phyloP scores from a whole-genome alignment of 306 rosid genomes.

The Lotus japonicus region DNA sequence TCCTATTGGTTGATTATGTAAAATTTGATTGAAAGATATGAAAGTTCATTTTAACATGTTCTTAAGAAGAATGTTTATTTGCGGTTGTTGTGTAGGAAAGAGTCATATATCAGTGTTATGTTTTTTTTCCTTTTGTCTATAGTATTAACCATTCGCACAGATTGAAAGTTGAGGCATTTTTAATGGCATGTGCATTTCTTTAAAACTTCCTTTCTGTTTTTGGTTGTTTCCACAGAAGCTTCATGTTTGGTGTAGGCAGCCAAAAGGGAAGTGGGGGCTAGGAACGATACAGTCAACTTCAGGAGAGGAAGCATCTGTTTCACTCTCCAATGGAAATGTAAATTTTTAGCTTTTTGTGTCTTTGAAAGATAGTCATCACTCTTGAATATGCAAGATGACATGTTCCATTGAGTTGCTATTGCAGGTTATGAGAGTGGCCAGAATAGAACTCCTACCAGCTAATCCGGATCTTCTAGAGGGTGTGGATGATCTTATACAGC shows the following conservation, averaged over 20 bases:
- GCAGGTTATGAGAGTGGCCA: conserved; percentile 60
- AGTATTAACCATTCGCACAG: neutral
- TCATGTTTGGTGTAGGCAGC: conserved; percentile 79
- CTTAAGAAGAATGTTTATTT: neutral
- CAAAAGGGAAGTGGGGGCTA: conserved; percentile 63
- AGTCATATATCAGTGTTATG: neutral
- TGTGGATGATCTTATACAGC: conserved; percentile 88
- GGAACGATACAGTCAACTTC: conserved; percentile 76
- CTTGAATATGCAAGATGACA: conserved; percentile 15
- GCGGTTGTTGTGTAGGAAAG: neutral
- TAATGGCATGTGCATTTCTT: conserved; percentile 6
- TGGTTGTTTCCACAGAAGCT: conserved; percentile 65
- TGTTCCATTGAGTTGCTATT: conserved; percentile 23
- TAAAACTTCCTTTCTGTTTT: conserved; percentile 21
- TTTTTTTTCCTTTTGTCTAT: neutral
- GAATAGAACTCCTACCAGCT: conserved; percentile 68
- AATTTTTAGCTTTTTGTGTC: conserved; percentile 18
- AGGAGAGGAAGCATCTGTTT: conserved; percentile 65
- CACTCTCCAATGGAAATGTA: conserved; percentile 67
- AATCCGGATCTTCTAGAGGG: conserved; percentile 87
- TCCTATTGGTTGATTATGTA: conserved; percentile 2
- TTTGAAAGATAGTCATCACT: conserved; percentile 3
- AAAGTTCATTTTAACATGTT: neutral
- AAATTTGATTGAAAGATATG: neutral
- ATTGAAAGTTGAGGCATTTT: conserved; percentile 14